Evolutionary conservation across 2,329 filamentous ascomycete species (phyloP).

Genomic region (Metarhizium robertsii): DNA sequence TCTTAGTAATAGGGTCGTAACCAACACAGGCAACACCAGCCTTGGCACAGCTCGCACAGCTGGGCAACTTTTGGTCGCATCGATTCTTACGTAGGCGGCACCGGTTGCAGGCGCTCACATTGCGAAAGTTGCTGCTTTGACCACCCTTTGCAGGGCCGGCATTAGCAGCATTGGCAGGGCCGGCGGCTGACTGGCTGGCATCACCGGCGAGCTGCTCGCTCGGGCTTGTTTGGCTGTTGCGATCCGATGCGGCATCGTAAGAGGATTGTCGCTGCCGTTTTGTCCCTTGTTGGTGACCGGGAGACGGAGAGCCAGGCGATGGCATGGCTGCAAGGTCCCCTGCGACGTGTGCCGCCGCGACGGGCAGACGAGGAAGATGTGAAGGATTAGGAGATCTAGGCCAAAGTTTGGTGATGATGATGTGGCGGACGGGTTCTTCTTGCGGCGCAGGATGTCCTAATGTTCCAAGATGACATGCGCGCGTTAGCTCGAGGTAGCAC

Average conservation of each 20-base stretch:
- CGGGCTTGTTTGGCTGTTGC: constrained; percentile 18
- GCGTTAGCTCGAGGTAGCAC: too few relatives aligned
- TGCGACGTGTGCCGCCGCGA: neutral
- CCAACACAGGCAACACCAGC: constrained; percentile 86
- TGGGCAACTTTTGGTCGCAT: constrained; percentile 87
- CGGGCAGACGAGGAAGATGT: neutral
- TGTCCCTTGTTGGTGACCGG: constrained; percentile 36
- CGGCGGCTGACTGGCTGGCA: neutral
- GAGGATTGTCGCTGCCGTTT: constrained; percentile 50
- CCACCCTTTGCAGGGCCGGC: constrained; percentile 31
- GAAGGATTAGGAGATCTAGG: neutral
- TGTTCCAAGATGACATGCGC: too few relatives aligned
- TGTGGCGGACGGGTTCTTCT: too few relatives aligned
- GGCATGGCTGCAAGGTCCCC: constrained; percentile 19
- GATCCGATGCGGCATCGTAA: constrained; percentile 35
- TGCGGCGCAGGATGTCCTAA: too few relatives aligned
- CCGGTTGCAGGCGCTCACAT: constrained; percentile 89
- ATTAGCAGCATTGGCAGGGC: neutral
- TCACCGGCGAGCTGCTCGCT: constrained; percentile 20
- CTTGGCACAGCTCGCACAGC: constrained; percentile 87
- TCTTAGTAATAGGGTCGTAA: constrained; percentile 93
- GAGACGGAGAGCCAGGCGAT: constrained; percentile 41
- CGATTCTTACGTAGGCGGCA: constrained; percentile 89
- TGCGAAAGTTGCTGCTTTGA: constrained; percentile 63
- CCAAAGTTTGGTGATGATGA: too few relatives aligned